Evolutionary conservation across 768 basidiomycete species (phyloP).

Genomic region (Lentinula guzmanii): DNA sequence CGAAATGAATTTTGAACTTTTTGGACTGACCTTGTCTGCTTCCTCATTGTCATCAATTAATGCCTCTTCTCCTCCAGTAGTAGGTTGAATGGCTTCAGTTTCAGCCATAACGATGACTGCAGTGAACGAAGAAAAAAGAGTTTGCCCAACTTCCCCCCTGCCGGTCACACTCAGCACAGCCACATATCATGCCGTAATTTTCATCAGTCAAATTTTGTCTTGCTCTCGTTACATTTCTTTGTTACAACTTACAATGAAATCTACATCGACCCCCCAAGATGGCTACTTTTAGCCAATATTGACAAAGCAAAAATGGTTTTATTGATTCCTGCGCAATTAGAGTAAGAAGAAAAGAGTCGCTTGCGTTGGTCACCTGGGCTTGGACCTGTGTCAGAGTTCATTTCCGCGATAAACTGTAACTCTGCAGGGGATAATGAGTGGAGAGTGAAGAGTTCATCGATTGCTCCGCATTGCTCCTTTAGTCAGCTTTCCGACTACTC

Average conservation of each 20-base stretch:
- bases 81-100: conserved; percentile 38
- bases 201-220: too few relatives aligned
- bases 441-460: neutral
- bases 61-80: conserved; percentile 27
- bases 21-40: conserved; percentile 45
- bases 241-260: too few relatives aligned
- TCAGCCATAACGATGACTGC: conserved; percentile 35
- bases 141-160: too few relatives aligned
- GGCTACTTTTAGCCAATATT: too few relatives aligned
- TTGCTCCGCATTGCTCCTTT: neutral
- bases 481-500: neutral
- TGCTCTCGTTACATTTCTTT: too few relatives aligned
- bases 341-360: too few relatives aligned
- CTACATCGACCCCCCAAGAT: too few relatives aligned
- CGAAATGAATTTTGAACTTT: neutral
- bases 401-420: neutral
- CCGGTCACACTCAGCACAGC: too few relatives aligned
- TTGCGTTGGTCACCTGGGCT: too few relatives aligned
- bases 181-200: too few relatives aligned
- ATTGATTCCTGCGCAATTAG: too few relatives aligned
- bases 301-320: too few relatives aligned
- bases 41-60: conserved; percentile 57
- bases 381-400: neutral
- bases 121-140: neutral
- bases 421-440: neutral